phyloP scores from a whole-genome alignment of 2,329 filamentous ascomycete species.

The Colletotrichum sp. region DNA sequence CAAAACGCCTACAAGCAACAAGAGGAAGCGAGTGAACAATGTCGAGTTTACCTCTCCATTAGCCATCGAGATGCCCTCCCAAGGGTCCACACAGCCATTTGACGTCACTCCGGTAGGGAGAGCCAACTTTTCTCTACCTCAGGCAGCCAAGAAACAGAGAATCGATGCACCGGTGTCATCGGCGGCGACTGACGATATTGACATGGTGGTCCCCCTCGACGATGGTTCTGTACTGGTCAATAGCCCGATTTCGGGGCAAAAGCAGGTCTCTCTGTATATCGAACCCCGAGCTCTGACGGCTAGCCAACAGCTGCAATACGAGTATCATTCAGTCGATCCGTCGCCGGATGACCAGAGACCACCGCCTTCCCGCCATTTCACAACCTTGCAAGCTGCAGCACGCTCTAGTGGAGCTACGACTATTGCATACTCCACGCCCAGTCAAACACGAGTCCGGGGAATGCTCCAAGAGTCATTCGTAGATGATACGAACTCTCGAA shows the following conservation, averaged over 20 bases:
- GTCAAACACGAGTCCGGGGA: slow-evolving; percentile 20
- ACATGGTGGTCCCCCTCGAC: slow-evolving; percentile 23
- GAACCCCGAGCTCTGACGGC: slow-evolving; percentile 36
- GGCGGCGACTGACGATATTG: slow-evolving; percentile 21
- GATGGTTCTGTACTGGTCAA: slow-evolving; percentile 1
- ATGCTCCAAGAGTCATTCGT: background rate
- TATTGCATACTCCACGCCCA: slow-evolving; percentile 40
- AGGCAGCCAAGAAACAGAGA: background rate
- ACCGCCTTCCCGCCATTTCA: slow-evolving; percentile 6
- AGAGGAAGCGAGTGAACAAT: slow-evolving; percentile 8
- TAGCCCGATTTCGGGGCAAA: slow-evolving; percentile 11
- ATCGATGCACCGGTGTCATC: background rate
- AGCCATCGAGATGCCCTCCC: background rate
- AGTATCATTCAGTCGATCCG: slow-evolving; percentile 35
- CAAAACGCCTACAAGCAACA: background rate
- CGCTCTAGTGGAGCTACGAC: slow-evolving; percentile 35
- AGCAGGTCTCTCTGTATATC: slow-evolving; percentile 33
- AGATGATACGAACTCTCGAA: background rate
- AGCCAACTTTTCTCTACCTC: background rate
- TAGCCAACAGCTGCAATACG: slow-evolving; percentile 42
- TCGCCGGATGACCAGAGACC: slow-evolving; percentile 19
- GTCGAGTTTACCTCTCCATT: slow-evolving; percentile 3
- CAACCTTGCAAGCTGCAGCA: slow-evolving; percentile 1
- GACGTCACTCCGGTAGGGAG: slow-evolving; percentile 4
- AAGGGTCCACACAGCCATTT: slow-evolving; percentile 5